Evolutionary conservation across 129 eudicot genomes (phyloP).

Genomic region (Centella asiatica): DNA sequence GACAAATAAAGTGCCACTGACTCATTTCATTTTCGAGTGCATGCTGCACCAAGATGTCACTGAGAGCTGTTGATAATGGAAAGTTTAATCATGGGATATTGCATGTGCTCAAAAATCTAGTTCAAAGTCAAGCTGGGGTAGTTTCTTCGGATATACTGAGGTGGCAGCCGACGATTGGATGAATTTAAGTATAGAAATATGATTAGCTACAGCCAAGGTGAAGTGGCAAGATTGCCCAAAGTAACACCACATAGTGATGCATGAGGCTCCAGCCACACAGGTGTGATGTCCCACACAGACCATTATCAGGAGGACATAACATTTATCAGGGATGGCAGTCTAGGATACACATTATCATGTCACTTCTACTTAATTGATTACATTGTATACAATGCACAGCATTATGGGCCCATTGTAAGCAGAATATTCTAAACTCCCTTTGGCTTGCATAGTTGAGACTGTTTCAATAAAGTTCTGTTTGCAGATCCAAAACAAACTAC

Average conservation of each 20-base stretch:
- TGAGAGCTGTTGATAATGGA: conserved; percentile 16
- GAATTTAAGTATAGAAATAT: conserved; percentile 11
- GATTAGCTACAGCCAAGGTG: conserved; percentile 29
- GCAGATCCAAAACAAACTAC: background rate
- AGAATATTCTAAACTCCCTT: background rate
- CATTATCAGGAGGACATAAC: background rate
- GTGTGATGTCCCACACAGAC: background rate
- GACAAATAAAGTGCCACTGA: background rate
- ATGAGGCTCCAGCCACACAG: conserved; percentile 12
- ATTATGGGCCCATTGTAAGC: background rate
- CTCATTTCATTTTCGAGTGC: conserved; percentile 10
- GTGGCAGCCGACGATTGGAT: conserved; percentile 12
- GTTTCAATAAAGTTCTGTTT: background rate
- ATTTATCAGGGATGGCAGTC: background rate
- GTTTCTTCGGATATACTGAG: conserved; percentile 6
- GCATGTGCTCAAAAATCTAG: background rate
- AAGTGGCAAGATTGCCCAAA: conserved; percentile 20
- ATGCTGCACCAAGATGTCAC: conserved; percentile 25
- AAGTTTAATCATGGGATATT: conserved; percentile 7
- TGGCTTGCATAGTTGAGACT: background rate
- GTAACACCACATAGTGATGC: conserved; percentile 10
- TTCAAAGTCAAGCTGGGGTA: conserved; percentile 12
- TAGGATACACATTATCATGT: background rate
- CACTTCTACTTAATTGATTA: background rate
- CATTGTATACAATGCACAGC: background rate